phyloP scores from a whole-genome alignment of 257 asterid genomes.

The Hygrophila difformis region DNA sequence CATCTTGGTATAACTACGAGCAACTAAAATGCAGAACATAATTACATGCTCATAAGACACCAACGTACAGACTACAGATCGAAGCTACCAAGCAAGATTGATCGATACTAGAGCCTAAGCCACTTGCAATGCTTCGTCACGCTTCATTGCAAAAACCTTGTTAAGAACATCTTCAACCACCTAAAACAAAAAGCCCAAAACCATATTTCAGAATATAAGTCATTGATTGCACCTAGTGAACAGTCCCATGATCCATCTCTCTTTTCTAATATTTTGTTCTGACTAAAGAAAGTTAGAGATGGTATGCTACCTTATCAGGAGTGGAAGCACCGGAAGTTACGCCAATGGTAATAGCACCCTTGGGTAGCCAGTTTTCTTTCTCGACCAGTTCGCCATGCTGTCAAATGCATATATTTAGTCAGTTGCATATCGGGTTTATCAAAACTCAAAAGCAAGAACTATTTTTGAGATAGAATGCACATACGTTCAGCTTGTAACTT shows the following conservation, averaged over 20 bases:
- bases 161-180: slow-evolving; percentile 76
- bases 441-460: not conserved
- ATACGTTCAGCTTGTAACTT: slow-evolving; percentile 72
- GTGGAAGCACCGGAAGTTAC: slow-evolving; percentile 99
- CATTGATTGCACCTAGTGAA: too few species aligned
- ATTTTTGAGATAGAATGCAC: not conserved
- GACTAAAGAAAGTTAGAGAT: not conserved
- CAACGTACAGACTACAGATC: too few species aligned
- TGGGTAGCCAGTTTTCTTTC: slow-evolving; percentile 80
- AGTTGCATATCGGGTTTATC: not conserved
- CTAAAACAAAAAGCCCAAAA: slow-evolving; percentile 22
- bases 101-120: too few species aligned
- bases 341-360: slow-evolving; percentile 84
- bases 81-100: too few species aligned
- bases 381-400: slow-evolving; percentile 99
- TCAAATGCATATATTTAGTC: not conserved
- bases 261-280: too few species aligned
- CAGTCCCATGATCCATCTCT: too few species aligned
- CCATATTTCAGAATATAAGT: too few species aligned
- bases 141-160: slow-evolving; percentile 72
- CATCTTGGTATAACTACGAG: too few species aligned
- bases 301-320: slow-evolving; percentile 75
- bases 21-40: too few species aligned
- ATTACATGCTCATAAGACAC: too few species aligned
- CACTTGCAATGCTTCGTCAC: slow-evolving; percentile 59